phyloP scores from a whole-genome alignment of 2,329 filamentous ascomycete genomes.

The Teratosphaeria zuluensis region DNA sequence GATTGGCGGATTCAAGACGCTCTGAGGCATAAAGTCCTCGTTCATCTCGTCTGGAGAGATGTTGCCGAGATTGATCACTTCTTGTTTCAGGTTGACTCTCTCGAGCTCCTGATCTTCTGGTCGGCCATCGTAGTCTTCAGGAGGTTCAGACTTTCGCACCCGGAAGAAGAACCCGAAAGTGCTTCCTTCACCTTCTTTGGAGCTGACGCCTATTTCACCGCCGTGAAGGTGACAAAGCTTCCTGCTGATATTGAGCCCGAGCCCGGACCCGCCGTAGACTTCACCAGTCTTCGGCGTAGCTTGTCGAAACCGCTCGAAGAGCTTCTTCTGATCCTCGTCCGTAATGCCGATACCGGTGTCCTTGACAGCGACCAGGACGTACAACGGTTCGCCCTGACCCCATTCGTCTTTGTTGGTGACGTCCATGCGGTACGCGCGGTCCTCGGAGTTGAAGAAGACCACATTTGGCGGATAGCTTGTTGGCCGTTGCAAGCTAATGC shows the following conservation, averaged over 20 bases:
- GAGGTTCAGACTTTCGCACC: conserved; percentile 7
- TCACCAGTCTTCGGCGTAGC: conserved; percentile 24
- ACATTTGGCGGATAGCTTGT: conserved; percentile 35
- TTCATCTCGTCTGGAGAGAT: conserved; percentile 4
- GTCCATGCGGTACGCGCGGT: conserved; percentile 29
- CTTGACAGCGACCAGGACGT: conserved; percentile 36
- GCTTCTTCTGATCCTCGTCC: conserved; percentile 28
- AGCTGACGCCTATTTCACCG: conserved; percentile 37
- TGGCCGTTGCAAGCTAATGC: conserved; percentile 24
- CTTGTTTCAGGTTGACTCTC: background rate
- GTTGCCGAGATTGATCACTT: conserved; percentile 2
- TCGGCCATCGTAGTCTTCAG: conserved; percentile 5
- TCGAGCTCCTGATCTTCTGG: conserved; percentile 2
- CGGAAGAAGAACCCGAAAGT: conserved; percentile 38
- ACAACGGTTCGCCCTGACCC: conserved; percentile 30
- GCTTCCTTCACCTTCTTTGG: conserved; percentile 26
- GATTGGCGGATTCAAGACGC: conserved; percentile 25
- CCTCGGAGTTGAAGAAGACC: conserved; percentile 33
- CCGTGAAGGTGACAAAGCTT: conserved; percentile 35
- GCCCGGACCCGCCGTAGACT: conserved; percentile 35
- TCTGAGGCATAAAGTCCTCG: conserved; percentile 7
- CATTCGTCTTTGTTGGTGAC: conserved; percentile 32
- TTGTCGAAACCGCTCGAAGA: conserved; percentile 35
- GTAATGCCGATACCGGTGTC: conserved; percentile 37
- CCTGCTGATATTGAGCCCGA: conserved; percentile 38